Evolutionary conservation across 2,329 filamentous ascomycete genomes (phyloP).

Genomic region (Ceratocystis cubensis): DNA sequence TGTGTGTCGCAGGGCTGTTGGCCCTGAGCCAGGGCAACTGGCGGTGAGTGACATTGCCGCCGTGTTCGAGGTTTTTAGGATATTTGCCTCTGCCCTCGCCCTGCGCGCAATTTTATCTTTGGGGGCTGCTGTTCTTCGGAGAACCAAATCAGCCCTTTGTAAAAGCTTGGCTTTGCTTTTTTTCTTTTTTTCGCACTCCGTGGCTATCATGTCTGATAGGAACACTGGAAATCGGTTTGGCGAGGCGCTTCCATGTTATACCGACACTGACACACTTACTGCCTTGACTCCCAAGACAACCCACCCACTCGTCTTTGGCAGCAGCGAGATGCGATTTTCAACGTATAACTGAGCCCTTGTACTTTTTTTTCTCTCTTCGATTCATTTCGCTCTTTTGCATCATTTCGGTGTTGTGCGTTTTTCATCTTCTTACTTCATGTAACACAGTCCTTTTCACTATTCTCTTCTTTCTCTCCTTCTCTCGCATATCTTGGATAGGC

Average conservation of each 20-base stretch:
- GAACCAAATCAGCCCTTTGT: background rate
- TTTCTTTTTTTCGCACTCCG: background rate
- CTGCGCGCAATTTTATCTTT: background rate
- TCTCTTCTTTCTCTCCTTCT: background rate
- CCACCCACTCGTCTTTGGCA: no score
- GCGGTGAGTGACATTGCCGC: slow-evolving; percentile 27
- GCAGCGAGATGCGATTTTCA: no score
- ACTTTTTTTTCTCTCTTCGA: background rate
- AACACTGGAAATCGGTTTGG: background rate
- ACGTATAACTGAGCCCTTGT: no score
- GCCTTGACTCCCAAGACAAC: no score
- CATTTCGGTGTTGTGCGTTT: slow-evolving; percentile 2
- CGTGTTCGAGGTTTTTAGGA: background rate
- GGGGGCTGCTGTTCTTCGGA: no score
- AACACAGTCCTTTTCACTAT: slow-evolving; percentile 6
- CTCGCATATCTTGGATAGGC: background rate
- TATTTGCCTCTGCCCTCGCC: background rate
- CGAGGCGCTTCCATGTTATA: background rate
- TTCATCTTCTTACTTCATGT: slow-evolving; percentile 2
- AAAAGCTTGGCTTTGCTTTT: slow-evolving; percentile 4
- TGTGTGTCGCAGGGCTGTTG: slow-evolving; percentile 78
- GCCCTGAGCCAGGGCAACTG: slow-evolving; percentile 89
- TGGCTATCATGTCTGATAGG: slow-evolving; percentile 7
- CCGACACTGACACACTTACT: no score
- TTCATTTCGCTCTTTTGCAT: slow-evolving; percentile 12